Base-by-base conservation (phyloP, 2,329 filamentous ascomycete genomes). In the Apiospora hydei region DNA sequence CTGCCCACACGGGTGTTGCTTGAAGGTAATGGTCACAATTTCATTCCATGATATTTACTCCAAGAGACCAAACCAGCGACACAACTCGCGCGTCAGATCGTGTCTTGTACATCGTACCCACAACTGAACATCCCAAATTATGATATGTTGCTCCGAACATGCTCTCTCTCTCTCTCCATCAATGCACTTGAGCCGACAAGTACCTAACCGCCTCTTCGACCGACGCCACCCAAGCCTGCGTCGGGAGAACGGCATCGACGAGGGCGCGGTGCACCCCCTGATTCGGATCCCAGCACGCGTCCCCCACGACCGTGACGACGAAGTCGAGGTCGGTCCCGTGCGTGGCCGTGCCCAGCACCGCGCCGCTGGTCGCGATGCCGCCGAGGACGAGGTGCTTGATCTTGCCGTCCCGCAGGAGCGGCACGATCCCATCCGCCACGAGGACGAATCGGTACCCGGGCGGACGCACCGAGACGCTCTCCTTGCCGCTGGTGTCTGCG, bases 231-330 rank as follows among this genome's bases (percentile, higher is more conserved):
- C 24, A 61, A 21, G 53, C 53, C 24, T 26, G 13, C 7, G 53
- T 30, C 24, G 53, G 53, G 5, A 61, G 1, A 8, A 61, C 34
- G 5, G 24, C 21, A 0, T 61, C 24, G 5, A 61, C 34, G 6
- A 61, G 24, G 1, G 34, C 53, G 5, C 11, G 7, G 7, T 61
- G 53, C 18, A 47, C 46, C 53, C 4, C 53, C 11, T 61, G 24
- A 30, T 68, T 70, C 1, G 70, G 70, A n/a, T 76, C 74, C 74
- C 73, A 76, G 71, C 69, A 72, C 26, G 72, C 73, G 7, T 75
- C 72, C 66, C 51, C 72, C 16, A 76, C 75, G 24, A 75, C 72
- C 1, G 72, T 69, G 49, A 74, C 73, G 24, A 76, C 71, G 53
- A 76, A 76, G 67, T 69, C 69, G 18, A 70, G 44, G 51, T 76